A percentile compares a stretch with the other conserved stretches of the same genome.
These are phyloP conservation scores for Cadophora malorum DNA, from an alignment of 2,329 filamentous ascomycete species.

Conservation along the genomic window DNA sequence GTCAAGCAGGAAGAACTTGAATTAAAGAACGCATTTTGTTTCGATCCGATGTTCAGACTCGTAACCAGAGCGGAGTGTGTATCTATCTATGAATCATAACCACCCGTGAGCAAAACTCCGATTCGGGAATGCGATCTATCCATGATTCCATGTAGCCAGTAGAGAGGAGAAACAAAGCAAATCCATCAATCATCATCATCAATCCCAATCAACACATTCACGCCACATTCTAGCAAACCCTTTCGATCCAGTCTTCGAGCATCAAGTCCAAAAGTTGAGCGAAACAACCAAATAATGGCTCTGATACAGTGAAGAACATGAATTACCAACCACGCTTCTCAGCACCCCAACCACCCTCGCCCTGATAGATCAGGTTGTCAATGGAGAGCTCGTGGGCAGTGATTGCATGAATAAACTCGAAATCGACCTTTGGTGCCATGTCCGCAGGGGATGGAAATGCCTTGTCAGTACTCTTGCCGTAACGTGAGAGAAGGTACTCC, in stretches of 20 bases:
- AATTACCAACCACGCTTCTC: not conserved
- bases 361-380: not conserved
- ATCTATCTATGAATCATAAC: too few relatives aligned
- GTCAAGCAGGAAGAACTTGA: too few relatives aligned
- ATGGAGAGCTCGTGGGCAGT: not conserved
- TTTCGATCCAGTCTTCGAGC: not conserved
- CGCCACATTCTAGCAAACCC: not conserved
- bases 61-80: too few relatives aligned
- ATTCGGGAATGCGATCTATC: not conserved
- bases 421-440: not conserved
- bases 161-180: conserved; percentile 1
- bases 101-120: too few relatives aligned
- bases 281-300: not conserved
- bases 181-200: not conserved
- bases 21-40: too few relatives aligned
- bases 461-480: not conserved
- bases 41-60: too few relatives aligned
- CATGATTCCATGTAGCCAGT: not conserved
- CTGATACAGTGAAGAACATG: not conserved
- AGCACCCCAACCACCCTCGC: conserved; percentile 5
- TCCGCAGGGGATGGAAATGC: not conserved
- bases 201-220: not conserved
- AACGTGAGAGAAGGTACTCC: not conserved
- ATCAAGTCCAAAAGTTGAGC: not conserved
- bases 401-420: not conserved